Percentiles rank a stretch among this genome's conserved stretches.
Conservation (phyloP, 108 stramenopile species). For the Fragilaria crotonensis region DNA sequence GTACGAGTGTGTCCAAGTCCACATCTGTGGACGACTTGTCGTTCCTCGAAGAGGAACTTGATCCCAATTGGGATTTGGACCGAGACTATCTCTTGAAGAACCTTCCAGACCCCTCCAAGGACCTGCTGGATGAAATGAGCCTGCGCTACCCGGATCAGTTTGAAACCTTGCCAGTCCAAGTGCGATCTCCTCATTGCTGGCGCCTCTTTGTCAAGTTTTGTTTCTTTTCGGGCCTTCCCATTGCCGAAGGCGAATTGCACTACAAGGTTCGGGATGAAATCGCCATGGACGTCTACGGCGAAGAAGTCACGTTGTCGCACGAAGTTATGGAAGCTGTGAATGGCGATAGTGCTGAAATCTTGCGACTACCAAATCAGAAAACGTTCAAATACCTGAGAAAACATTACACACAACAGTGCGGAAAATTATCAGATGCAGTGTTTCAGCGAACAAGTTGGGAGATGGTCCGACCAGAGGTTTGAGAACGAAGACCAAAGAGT, state of each 20-base stretch:
- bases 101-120: constrained; percentile 42
- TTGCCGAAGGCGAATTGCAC: constrained; percentile 84
- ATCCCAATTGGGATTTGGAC: constrained; percentile 47
- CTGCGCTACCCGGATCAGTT: constrained; percentile 54
- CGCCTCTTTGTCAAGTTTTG: constrained; percentile 75
- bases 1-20: neutral
- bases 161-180: constrained; percentile 67
- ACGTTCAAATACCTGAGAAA: constrained; percentile 67
- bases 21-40: constrained; percentile 5
- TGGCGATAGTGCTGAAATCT: constrained; percentile 57
- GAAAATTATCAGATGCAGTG: constrained; percentile 54
- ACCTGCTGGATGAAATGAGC: constrained; percentile 55
- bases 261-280: constrained; percentile 64
- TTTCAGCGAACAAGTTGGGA: constrained; percentile 78
- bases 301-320: constrained; percentile 63
- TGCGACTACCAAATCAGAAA: constrained; percentile 71
- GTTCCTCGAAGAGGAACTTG: constrained; percentile 36
- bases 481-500: too few species aligned
- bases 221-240: constrained; percentile 81
- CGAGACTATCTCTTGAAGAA: constrained; percentile 32
- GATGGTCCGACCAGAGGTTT: too few species aligned
- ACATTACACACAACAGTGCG: constrained; percentile 74
- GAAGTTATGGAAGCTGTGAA: constrained; percentile 86
- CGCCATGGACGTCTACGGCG: constrained; percentile 20
- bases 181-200: constrained; percentile 60